Percentiles rank a stretch among this genome's conserved stretches.
Evolutionary conservation across 2,329 filamentous ascomycete genomes (phyloP).

Genomic region (Colletotrichum aenigma): DNA sequence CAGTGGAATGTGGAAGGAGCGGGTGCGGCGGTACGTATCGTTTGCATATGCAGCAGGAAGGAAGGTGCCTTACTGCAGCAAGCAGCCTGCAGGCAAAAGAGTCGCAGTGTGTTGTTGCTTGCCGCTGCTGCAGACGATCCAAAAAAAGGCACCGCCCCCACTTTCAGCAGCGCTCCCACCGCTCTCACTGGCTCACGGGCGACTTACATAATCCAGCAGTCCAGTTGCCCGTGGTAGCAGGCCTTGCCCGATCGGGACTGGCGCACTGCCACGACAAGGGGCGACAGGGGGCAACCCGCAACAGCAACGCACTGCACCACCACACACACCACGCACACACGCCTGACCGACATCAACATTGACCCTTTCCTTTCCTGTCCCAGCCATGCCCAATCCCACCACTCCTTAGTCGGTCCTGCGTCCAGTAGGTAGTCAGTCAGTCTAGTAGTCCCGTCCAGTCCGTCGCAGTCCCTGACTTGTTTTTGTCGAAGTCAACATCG

Average conservation of each 20-base stretch:
- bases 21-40: neutral
- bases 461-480: neutral
- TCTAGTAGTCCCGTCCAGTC: constrained; percentile 9
- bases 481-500: constrained; percentile 6
- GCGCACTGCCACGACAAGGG: constrained; percentile 21
- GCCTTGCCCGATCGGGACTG: neutral
- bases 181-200: neutral
- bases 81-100: neutral
- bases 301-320: constrained; percentile 9
- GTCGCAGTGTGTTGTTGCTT: neutral
- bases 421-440: neutral
- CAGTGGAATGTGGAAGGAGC: neutral
- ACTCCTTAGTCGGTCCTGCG: constrained; percentile 6
- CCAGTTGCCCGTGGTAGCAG: constrained; percentile 24
- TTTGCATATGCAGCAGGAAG: neutral
- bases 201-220: neutral
- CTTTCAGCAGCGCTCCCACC: neutral
- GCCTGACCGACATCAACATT: constrained; percentile 23
- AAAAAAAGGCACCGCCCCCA: constrained; percentile 7
- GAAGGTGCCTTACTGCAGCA: neutral
- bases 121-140: neutral
- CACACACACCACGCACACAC: constrained; percentile 6
- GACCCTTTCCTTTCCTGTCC: constrained; percentile 19
- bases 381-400: constrained; percentile 18
- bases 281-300: constrained; percentile 20